phyloP scores from a whole-genome alignment of 129 eudicot species.

The Pittosporum tobira region DNA sequence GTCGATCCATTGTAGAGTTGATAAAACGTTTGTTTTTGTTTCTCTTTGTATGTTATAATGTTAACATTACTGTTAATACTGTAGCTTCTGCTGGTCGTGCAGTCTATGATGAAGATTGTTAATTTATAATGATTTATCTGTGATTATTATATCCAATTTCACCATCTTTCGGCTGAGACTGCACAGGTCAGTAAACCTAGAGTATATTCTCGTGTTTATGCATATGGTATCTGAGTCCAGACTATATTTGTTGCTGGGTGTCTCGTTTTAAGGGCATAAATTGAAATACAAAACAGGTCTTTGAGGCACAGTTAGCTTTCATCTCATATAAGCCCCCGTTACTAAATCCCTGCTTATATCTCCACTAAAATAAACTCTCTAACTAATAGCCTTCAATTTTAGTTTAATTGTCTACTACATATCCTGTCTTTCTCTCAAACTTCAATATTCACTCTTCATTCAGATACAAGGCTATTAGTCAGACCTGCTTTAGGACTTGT shows the following conservation, averaged over 20 bases:
- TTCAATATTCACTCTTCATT: not conserved
- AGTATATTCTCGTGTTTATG: not conserved
- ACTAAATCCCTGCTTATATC: slow-evolving; percentile 4
- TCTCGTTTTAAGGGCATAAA: slow-evolving; percentile 7
- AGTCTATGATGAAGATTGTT: slow-evolving; percentile 17
- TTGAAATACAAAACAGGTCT: slow-evolving; percentile 1
- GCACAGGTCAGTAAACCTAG: not conserved
- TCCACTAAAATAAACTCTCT: too few relatives aligned
- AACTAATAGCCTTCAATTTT: too few relatives aligned
- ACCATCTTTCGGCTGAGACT: slow-evolving; percentile 25
- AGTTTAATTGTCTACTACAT: not conserved
- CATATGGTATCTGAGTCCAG: slow-evolving; percentile 3
- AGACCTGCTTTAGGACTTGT: too few relatives aligned
- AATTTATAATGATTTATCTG: slow-evolving; percentile 13
- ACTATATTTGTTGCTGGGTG: slow-evolving; percentile 4
- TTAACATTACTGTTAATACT: not conserved
- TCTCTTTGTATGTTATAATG: not conserved
- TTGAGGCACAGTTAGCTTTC: slow-evolving; percentile 8
- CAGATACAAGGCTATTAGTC: not conserved
- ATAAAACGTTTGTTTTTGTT: not conserved
- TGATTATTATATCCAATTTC: slow-evolving; percentile 16
- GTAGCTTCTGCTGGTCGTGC: not conserved
- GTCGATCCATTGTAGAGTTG: not conserved
- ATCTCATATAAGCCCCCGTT: not conserved
- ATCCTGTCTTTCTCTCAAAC: too few relatives aligned